Evolutionary conservation across 2,329 filamentous ascomycete species (phyloP).

Genomic region (Aspergillus hiratsukae): DNA sequence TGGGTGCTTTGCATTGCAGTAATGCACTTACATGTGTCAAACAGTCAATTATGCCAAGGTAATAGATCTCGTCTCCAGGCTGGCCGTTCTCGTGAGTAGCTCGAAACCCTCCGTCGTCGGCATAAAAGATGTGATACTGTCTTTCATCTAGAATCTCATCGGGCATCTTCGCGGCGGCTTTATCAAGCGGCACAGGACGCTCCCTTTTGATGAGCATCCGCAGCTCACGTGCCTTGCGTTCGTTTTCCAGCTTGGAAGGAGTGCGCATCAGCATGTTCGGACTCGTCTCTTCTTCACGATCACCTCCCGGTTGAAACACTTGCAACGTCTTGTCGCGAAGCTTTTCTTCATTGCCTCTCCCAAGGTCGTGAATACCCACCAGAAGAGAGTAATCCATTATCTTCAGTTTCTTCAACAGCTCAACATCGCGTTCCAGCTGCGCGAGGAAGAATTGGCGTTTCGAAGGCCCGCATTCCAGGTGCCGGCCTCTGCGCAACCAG

Average conservation of each 20-base stretch:
- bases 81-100: constrained; percentile 87
- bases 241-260: constrained; percentile 87
- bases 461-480: constrained; percentile 80
- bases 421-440: constrained; percentile 83
- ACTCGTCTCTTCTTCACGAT: constrained; percentile 58
- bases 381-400: constrained; percentile 99
- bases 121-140: constrained; percentile 80
- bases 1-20: background rate
- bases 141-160: constrained; percentile 76
- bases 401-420: constrained; percentile 76
- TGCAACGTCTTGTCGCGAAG: constrained; percentile 82
- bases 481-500: constrained; percentile 81
- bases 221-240: constrained; percentile 83
- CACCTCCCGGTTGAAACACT: constrained; percentile 87
- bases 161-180: constrained; percentile 79
- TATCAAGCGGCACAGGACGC: constrained; percentile 86
- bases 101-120: constrained; percentile 86
- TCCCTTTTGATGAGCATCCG: constrained; percentile 89
- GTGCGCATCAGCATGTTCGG: constrained; percentile 73
- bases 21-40: constrained; percentile 74
- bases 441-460: constrained; percentile 87
- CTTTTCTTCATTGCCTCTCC: constrained; percentile 91
- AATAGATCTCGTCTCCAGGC: constrained; percentile 90
- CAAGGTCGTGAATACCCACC: constrained; percentile 87
- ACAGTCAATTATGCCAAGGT: constrained; percentile 97